Evolutionary conservation across 306 rosid species (phyloP), one percentile per base, ranked within the genome.

Genomic region (Quercus aquifolioides): DNA sequence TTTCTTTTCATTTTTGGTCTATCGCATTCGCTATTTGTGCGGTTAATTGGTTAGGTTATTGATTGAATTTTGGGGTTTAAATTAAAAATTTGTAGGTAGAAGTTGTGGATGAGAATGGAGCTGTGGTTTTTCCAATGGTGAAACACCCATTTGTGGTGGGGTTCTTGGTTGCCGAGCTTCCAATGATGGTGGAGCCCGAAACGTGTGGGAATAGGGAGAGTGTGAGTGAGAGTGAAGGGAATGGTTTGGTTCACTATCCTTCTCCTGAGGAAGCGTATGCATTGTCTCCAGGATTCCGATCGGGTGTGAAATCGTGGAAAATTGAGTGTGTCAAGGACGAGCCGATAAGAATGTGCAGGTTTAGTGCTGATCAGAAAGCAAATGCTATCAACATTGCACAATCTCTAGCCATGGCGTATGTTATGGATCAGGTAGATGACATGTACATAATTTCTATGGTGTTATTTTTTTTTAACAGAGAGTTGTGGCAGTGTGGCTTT

Each of bases 101-200:
- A 83, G 82, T 83, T 76, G 75, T 92, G 51, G 87, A 92, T 11
- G 98, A 95, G 79, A 81, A 85, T 25, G 90, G 87, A 74, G 94
- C 99, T 74, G 84, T 87, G 20, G 94, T 92, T 81, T 88, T 92
- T 76, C 99, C 99, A 2, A 90, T 95, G 97, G 98, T 95, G 76
- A 91, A 95, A 77, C 91, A 84, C 80, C 99, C 99, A 3, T 95
- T 95, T 92, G 94, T 95, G 78, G 97, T 95, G 74, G 99, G 99
- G 60, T 95, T 92, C 91, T 86, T 95, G 92, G 98, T 92, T 68
- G 99, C 99, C 1, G 99, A 95, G 80, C 90, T 91, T 89, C 92
- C 91, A 12, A 49, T 49, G 3, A 25, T 77, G 83, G 26, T 89
- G 84, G 96, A 94, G 81, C 68, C 78, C 55, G 90, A 81, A 74